These are phyloP conservation scores for Trichoderma hamatum DNA, from an alignment of 2,329 filamentous ascomycete species.

Conservation along the genomic window DNA sequence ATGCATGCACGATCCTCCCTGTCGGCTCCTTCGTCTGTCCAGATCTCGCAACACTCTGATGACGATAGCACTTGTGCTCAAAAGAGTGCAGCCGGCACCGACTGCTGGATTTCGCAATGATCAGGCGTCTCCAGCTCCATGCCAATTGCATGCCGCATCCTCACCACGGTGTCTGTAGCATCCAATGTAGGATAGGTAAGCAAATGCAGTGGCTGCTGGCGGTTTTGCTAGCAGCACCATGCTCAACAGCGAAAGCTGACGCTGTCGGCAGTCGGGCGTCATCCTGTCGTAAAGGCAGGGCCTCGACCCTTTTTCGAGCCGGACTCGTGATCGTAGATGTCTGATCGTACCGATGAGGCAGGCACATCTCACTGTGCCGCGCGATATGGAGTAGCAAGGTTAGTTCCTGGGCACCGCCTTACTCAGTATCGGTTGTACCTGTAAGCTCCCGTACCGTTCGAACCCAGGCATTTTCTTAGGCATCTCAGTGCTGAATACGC, in stretches of 20 bases:
- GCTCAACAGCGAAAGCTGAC: neutral
- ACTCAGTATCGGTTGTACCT: neutral
- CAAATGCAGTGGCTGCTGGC: neutral
- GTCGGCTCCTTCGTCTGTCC: constrained; percentile 5
- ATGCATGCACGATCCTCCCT: constrained; percentile 17
- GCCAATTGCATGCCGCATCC: neutral
- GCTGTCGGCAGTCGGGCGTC: constrained; percentile 4
- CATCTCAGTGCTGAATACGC: neutral
- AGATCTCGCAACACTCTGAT: constrained; percentile 3
- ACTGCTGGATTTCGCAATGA: neutral
- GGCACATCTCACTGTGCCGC: constrained; percentile 19
- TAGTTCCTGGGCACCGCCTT: constrained; percentile 3
- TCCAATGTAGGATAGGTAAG: neutral
- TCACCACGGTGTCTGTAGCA: neutral
- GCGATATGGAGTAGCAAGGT: constrained; percentile 16
- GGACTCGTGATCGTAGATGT: constrained; percentile 22
- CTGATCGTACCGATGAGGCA: constrained; percentile 23
- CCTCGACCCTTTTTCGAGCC: constrained; percentile 5
- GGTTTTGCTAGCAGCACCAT: neutral
- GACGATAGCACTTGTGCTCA: neutral
- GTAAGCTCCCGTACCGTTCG: neutral
- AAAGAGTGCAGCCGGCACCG: neutral
- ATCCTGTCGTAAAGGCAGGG: neutral
- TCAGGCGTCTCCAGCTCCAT: neutral
- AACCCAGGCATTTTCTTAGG: neutral